Base-by-base conservation (phyloP, 2,329 filamentous ascomycete genomes). In the Curvularia sp. region DNA sequence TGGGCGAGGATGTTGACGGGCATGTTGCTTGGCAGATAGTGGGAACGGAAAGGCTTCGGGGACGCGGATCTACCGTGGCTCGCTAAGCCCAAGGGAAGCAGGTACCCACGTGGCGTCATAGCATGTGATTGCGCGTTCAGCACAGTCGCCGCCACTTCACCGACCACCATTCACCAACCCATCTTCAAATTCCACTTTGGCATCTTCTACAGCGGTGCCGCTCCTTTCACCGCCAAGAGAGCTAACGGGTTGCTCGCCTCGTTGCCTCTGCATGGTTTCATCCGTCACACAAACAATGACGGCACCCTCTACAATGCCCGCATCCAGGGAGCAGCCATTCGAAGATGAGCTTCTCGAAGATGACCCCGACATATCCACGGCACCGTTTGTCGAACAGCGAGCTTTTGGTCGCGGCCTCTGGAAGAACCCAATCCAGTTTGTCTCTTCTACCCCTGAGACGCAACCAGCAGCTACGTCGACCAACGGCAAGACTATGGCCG, bases 371-470 rank as follows among this genome's bases (percentile, higher is more conserved):
- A 82, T 87, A 42, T 88, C 87, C 59, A 83, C 83, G 18, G 77
- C 84, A 2, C 86, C 87, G 0, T 78, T 87, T 4, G 80, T 83
- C 61, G 81, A 87, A 58, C 86, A 87, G 66, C 81, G 82, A 12
- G 82, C 84, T 55, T 89, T 88, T 63, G 68, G 71, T 42, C 84
- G 86, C 12, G 86, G 87, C n/a, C 82, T 89, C 51, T 86, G 85
- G 70, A 65, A 87, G 85, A 76, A 80, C 78, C 81, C 83, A 51
- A 82, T 89, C 42, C 79, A 81, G 5, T 89, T 89, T 70, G 84
- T 89, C 13, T 80, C 83, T 19, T 81, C 85, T 19, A 77, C 79
- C 5, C 51, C 71, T 6, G 45, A 64, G 25, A 55, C 61, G 25
- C 34, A 66, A 6, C 63, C 60, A n/a, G 28, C 61, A n/a, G 47